Conservation (phyloP, 345 rosid genomes). For the Gynandropsis gynandra region DNA sequence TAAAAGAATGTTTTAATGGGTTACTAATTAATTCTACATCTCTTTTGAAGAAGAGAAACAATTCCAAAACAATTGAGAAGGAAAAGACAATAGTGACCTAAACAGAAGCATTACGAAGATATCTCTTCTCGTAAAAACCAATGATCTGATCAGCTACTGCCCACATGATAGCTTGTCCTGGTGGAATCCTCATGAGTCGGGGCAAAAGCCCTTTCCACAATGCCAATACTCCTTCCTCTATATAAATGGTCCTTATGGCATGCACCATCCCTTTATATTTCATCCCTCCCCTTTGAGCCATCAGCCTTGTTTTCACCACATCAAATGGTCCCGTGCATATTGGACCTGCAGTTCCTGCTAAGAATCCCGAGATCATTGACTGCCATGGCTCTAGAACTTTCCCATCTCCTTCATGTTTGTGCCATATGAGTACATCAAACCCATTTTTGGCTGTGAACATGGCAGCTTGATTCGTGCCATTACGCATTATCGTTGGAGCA, state of each 20-base stretch:
- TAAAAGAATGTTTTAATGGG: no score
- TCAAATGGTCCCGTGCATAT: constrained; percentile 93
- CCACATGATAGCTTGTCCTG: constrained; percentile 99
- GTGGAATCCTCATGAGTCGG: constrained; percentile 94
- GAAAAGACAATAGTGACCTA: constrained; percentile 23
- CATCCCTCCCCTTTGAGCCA: constrained; percentile 75
- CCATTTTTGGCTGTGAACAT: constrained; percentile 92
- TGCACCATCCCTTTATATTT: constrained; percentile 92
- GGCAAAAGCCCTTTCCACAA: constrained; percentile 95
- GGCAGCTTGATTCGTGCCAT: constrained; percentile 95
- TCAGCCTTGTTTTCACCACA: constrained; percentile 94
- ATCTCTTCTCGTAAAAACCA: constrained; percentile 71
- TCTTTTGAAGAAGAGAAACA: no score
- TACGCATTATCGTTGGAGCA: constrained; percentile 92
- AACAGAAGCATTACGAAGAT: constrained; percentile 36
- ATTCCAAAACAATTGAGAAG: no score
- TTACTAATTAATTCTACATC: no score
- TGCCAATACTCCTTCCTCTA: constrained; percentile 72
- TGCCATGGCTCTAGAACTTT: constrained; percentile 82
- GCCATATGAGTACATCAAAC: constrained; percentile 76
- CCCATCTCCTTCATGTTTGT: constrained; percentile 92
- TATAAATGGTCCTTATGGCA: constrained; percentile 70
- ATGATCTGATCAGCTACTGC: constrained; percentile 91
- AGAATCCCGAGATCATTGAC: constrained; percentile 93
- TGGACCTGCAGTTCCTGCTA: constrained; percentile 93